Conservation (phyloP, 805 yeast species). For the Lachancea cidri region DNA sequence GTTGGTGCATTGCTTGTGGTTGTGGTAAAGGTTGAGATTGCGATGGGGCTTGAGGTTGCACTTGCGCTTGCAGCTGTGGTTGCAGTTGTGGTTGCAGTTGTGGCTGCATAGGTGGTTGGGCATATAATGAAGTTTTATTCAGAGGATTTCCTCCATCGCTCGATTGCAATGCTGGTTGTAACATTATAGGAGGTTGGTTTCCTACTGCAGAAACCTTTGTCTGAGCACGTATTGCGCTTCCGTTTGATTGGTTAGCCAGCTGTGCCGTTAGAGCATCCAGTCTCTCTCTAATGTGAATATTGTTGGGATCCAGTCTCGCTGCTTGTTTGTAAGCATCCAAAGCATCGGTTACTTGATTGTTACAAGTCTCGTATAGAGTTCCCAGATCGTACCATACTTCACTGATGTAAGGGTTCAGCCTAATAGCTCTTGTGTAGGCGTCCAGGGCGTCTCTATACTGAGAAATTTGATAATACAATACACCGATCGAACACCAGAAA, state of each 20-base stretch:
- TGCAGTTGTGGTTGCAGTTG: conserved; percentile 12
- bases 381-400: conserved; percentile 99
- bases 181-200: conserved; percentile 26
- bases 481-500: conserved; percentile 96
- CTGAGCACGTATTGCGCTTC: conserved; percentile 21
- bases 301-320: conserved; percentile 88
- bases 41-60: conserved; percentile 10
- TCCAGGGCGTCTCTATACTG: conserved; percentile 96
- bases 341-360: conserved; percentile 91
- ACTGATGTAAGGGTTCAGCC: conserved; percentile 90
- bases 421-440: conserved; percentile 94
- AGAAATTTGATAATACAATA: conserved; percentile 89
- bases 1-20: conserved; percentile 2
- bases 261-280: conserved; percentile 72
- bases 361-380: conserved; percentile 93
- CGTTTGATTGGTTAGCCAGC: conserved; percentile 36
- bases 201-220: conserved; percentile 14
- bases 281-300: conserved; percentile 90
- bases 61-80: conserved; percentile 13
- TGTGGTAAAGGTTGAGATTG: conserved; percentile 1
- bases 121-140: conserved; percentile 12
- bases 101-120: conserved; percentile 8
- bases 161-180: conserved; percentile 31
- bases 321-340: conserved; percentile 96
- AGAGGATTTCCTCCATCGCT: conserved; percentile 29